A percentile compares a stretch with the other conserved stretches of the same genome.
Evolutionary conservation across 1,284 basidiomycete species (phyloP).

Genomic region (Cryptococcus sp.): DNA sequence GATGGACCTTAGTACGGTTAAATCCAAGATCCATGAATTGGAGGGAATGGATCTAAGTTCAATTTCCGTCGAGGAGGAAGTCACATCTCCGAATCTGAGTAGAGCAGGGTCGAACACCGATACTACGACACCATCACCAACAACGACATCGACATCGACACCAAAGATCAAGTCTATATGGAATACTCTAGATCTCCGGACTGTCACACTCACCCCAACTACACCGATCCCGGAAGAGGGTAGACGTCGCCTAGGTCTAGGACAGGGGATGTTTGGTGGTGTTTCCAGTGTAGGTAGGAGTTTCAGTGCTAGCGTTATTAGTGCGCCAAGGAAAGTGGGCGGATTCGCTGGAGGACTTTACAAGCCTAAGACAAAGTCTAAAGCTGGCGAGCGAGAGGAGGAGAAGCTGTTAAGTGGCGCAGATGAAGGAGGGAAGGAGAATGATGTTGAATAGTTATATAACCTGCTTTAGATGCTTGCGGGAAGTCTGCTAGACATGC

Average conservation of each 20-base stretch:
- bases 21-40: conserved; percentile 37
- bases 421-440: conserved; percentile 12
- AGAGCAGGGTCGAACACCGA: not conserved
- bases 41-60: conserved; percentile 22
- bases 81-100: not conserved
- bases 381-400: conserved; percentile 3
- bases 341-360: conserved; percentile 21
- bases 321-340: conserved; percentile 28
- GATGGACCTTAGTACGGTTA: conserved; percentile 63
- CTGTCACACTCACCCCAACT: not conserved
- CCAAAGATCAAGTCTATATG: not conserved
- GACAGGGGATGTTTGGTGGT: conserved; percentile 11
- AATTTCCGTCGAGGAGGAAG: not conserved
- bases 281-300: conserved; percentile 29
- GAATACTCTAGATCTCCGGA: not conserved
- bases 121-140: not conserved
- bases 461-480: no score
- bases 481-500: no score
- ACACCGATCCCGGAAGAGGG: not conserved
- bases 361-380: not conserved
- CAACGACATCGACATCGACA: not conserved
- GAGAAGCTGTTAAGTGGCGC: conserved; percentile 9
- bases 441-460: conserved; percentile 2
- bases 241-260: not conserved
- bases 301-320: conserved; percentile 30